These are phyloP conservation scores for Ocimum tenuiflorum DNA, from an alignment of 257 asterid genomes.

Conservation along the genomic window DNA sequence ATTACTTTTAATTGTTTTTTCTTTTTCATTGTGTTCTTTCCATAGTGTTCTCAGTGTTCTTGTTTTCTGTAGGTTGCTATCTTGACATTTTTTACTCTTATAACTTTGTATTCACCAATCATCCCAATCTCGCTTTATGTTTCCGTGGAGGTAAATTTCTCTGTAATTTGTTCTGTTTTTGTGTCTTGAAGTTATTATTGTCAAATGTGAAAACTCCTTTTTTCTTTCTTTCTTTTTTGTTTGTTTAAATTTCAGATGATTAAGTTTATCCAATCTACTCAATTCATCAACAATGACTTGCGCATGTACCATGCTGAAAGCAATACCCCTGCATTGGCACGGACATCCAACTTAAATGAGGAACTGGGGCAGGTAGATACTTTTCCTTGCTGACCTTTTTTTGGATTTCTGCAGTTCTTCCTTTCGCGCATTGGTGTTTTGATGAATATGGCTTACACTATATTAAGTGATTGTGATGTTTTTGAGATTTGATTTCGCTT, in stretches of 20 bases:
- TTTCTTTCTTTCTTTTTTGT: not conserved
- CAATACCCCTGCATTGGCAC: slow-evolving; percentile 93
- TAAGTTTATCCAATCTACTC: slow-evolving; percentile 92
- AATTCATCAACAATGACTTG: slow-evolving; percentile 94
- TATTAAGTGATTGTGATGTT: not conserved
- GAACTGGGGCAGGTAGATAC: slow-evolving; percentile 97
- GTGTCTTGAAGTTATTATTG: slow-evolving; percentile 11
- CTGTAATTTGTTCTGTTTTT: slow-evolving; percentile 8
- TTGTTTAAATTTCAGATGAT: slow-evolving; percentile 96
- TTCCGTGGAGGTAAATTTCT: slow-evolving; percentile 76
- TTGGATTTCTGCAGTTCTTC: not conserved
- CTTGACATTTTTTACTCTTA: slow-evolving; percentile 92
- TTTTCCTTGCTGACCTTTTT: not conserved
- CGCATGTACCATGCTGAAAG: slow-evolving; percentile 94
- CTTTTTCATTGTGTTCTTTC: slow-evolving; percentile 2
- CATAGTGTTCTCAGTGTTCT: slow-evolving; percentile 14
- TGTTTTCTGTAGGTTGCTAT: slow-evolving; percentile 63
- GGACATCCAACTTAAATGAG: slow-evolving; percentile 97
- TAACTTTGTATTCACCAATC: slow-evolving; percentile 97
- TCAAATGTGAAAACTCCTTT: slow-evolving; percentile 6
- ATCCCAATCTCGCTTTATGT: slow-evolving; percentile 98
- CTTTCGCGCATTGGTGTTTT: not conserved
- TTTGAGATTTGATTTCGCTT: slow-evolving; percentile 13
- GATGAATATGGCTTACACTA: not conserved
- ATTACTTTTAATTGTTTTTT: not conserved